Conservation (phyloP, 2,329 filamentous ascomycete genomes). For the Pyrenophora tritici-repentis region DNA sequence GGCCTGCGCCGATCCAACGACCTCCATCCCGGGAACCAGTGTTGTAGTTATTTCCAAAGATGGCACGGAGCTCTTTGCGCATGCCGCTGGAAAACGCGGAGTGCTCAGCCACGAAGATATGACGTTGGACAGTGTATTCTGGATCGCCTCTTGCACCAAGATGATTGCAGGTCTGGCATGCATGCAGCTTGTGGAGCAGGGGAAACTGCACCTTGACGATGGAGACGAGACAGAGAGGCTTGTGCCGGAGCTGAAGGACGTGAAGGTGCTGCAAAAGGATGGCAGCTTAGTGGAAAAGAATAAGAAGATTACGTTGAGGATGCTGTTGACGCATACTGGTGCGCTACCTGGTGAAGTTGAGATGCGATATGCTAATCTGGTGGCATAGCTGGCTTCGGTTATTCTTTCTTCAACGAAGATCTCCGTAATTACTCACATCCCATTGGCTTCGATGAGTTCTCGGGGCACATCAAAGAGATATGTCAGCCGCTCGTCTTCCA, state of each 20-base stretch:
- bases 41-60: conserved; percentile 51
- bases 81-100: conserved; percentile 49
- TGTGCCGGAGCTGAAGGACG: conserved; percentile 43
- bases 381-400: conserved; percentile 51
- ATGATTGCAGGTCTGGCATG: conserved; percentile 38
- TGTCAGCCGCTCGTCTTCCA: conserved; percentile 63
- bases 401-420: conserved; percentile 54
- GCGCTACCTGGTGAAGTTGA: neutral
- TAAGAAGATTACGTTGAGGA: conserved; percentile 54
- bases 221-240: conserved; percentile 31
- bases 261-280: conserved; percentile 42
- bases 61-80: conserved; percentile 50
- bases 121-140: conserved; percentile 62
- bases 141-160: conserved; percentile 58
- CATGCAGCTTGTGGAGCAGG: conserved; percentile 44
- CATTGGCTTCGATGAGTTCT: conserved; percentile 63
- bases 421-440: conserved; percentile 54
- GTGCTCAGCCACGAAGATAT: conserved; percentile 54
- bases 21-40: conserved; percentile 49
- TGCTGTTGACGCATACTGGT: conserved; percentile 54
- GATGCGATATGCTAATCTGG: neutral
- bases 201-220: conserved; percentile 36
- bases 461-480: conserved; percentile 58
- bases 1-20: conserved; percentile 23
- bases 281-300: conserved; percentile 47